phyloP scores from a whole-genome alignment of 1,284 basidiomycete species.

The Somion occarium region DNA sequence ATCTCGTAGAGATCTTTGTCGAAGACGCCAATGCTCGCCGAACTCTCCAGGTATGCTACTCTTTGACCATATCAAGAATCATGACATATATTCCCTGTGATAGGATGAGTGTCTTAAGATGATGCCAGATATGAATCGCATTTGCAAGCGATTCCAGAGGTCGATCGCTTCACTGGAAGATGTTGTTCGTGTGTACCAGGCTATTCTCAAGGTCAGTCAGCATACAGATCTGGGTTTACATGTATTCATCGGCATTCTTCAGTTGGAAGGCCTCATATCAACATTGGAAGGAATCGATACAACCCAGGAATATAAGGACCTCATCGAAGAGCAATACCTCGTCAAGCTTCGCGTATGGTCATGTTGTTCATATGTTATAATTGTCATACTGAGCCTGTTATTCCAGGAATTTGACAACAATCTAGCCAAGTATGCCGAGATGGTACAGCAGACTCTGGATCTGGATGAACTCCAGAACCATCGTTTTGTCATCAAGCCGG shows the following conservation, averaged over 20 bases:
- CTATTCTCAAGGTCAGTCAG: slow-evolving; percentile 54
- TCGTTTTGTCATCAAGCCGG: slow-evolving; percentile 91
- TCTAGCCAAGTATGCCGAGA: slow-evolving; percentile 80
- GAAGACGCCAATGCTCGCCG: slow-evolving; percentile 74
- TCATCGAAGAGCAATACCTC: slow-evolving; percentile 71
- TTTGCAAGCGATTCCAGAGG: slow-evolving; percentile 92
- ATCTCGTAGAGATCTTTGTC: slow-evolving; percentile 84
- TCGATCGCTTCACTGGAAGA: slow-evolving; percentile 86
- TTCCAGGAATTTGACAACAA: slow-evolving; percentile 56
- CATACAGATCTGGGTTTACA: background rate
- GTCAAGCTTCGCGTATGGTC: slow-evolving; percentile 48
- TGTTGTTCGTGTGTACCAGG: slow-evolving; percentile 95
- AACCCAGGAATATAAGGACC: slow-evolving; percentile 40
- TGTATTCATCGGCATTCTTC: slow-evolving; percentile 2
- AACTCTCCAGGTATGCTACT: slow-evolving; percentile 56
- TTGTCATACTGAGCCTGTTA: too few species aligned
- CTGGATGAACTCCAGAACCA: slow-evolving; percentile 81
- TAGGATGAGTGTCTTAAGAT: slow-evolving; percentile 84
- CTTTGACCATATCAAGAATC: background rate
- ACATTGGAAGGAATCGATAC: slow-evolving; percentile 51
- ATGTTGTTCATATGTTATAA: too few species aligned
- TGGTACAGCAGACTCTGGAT: slow-evolving; percentile 96
- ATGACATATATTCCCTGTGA: background rate
- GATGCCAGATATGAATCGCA: slow-evolving; percentile 94
- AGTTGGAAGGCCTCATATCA: slow-evolving; percentile 78